A percentile compares a stretch with the other conserved stretches of the same genome.
Evolutionary conservation across 805 yeast genomes (phyloP).

Genomic region (Alloascoidea africana): DNA sequence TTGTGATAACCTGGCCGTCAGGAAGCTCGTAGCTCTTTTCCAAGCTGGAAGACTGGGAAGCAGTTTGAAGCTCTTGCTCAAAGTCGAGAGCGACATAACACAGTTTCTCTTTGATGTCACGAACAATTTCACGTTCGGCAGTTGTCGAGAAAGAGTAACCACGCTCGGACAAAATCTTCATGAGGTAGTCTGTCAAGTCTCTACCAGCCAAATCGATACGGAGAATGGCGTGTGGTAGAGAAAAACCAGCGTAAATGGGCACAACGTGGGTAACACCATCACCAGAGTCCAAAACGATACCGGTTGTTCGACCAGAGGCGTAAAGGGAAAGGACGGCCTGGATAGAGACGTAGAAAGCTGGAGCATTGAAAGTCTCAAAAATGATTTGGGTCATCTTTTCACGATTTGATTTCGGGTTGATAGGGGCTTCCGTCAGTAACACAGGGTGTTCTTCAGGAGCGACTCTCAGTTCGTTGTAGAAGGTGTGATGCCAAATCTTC

Average conservation of each 20-base stretch:
- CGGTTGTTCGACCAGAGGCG: slow-evolving; percentile 99
- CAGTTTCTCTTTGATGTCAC: slow-evolving; percentile 94
- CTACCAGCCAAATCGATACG: slow-evolving; percentile 99
- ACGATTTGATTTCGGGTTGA: slow-evolving; percentile 99
- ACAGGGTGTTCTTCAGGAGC: slow-evolving; percentile 99
- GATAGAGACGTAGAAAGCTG: slow-evolving; percentile 97
- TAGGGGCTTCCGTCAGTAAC: slow-evolving; percentile 97
- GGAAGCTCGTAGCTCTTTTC: slow-evolving; percentile 99
- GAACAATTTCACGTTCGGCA: slow-evolving; percentile 95
- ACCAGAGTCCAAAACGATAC: slow-evolving; percentile 99
- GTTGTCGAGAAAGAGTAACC: slow-evolving; percentile 98
- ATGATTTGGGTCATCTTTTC: slow-evolving; percentile 99
- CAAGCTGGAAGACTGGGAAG: slow-evolving; percentile 93
- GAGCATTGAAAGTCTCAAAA: slow-evolving; percentile 98
- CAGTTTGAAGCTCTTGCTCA: slow-evolving; percentile 99
- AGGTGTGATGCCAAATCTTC: slow-evolving; percentile 99
- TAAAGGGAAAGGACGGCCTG: slow-evolving; percentile 97
- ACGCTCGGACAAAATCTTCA: slow-evolving; percentile 97
- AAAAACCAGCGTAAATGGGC: slow-evolving; percentile 99
- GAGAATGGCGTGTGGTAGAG: slow-evolving; percentile 95
- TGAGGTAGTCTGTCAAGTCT: slow-evolving; percentile 97
- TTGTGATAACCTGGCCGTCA: slow-evolving; percentile 98
- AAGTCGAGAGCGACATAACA: slow-evolving; percentile 98
- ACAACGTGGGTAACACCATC: slow-evolving; percentile 99
- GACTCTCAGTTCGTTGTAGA: slow-evolving; percentile 99